Evolutionary conservation across 2,329 filamentous ascomycete species (phyloP).

Genomic region (Monosporascus sp.): DNA sequence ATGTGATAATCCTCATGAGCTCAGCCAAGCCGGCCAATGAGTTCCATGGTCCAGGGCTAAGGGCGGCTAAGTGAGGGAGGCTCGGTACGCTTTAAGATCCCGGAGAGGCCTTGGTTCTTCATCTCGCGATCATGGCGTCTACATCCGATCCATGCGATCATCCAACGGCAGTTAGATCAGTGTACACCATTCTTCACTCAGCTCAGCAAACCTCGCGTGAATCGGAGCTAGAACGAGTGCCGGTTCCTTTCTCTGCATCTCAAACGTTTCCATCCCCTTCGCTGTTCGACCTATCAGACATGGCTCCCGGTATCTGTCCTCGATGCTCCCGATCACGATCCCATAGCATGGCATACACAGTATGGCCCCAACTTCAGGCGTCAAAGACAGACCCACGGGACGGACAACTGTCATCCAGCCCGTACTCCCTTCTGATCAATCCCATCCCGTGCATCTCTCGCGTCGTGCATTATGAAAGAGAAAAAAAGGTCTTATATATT

Average conservation of each 20-base stretch:
- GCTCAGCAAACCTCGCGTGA: background rate
- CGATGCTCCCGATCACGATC: background rate
- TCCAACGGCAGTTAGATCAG: background rate
- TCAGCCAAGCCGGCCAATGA: too few species aligned
- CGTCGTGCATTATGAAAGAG: background rate
- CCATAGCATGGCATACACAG: background rate
- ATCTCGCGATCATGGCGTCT: background rate
- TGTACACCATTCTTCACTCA: background rate
- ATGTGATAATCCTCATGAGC: too few species aligned
- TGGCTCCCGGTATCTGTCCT: background rate
- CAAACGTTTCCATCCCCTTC: too few species aligned
- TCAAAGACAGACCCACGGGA: background rate
- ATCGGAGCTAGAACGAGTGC: background rate
- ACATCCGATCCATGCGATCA: background rate
- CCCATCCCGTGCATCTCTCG: background rate
- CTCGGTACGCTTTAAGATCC: too few species aligned
- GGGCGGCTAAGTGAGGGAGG: too few species aligned
- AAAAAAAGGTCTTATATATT: too few species aligned
- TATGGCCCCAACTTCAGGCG: background rate
- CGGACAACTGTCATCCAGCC: background rate
- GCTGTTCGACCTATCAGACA: background rate
- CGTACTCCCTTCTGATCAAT: background rate
- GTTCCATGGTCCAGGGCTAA: too few species aligned
- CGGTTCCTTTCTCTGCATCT: background rate
- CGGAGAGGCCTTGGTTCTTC: background rate